phyloP scores from a whole-genome alignment of 2,329 filamentous ascomycete genomes.

The Pezicula rhizophila region DNA sequence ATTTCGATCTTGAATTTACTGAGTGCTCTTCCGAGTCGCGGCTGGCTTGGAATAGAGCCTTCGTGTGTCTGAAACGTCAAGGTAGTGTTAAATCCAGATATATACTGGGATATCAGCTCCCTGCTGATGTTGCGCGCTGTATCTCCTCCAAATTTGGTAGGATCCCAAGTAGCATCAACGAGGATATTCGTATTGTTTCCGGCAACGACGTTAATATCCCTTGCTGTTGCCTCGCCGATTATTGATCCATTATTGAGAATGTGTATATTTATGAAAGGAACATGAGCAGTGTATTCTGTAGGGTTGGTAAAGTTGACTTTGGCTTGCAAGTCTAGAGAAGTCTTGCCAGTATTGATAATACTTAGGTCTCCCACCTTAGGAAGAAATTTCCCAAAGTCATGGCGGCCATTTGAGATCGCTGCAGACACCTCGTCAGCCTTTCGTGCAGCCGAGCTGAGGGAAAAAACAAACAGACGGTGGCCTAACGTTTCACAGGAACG shows the following conservation, averaged over 20 bases:
- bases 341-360: constrained; percentile 65
- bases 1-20: constrained; percentile 67
- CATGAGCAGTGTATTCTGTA: constrained; percentile 72
- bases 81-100: constrained; percentile 82
- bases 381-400: constrained; percentile 36
- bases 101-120: constrained; percentile 74
- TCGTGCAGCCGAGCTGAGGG: constrained; percentile 23
- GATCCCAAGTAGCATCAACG: constrained; percentile 70
- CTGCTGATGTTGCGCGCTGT: constrained; percentile 56
- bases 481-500: constrained; percentile 92
- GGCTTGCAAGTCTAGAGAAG: constrained; percentile 65
- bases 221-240: constrained; percentile 68
- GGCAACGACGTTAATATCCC: constrained; percentile 54
- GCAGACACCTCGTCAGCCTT: constrained; percentile 27
- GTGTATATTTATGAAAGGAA: constrained; percentile 77
- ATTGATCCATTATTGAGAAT: constrained; percentile 67
- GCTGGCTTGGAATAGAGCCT: constrained; percentile 67
- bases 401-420: constrained; percentile 52
- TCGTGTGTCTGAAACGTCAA: constrained; percentile 68
- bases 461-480: constrained; percentile 42
- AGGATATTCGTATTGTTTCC: constrained; percentile 68
- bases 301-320: constrained; percentile 83
- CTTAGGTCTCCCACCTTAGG: constrained; percentile 67
- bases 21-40: constrained; percentile 65
- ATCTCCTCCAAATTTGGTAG: constrained; percentile 54